These are phyloP conservation scores for Podaxis carcinomalis DNA, from an alignment of 768 basidiomycete species.

Conservation along the genomic window DNA sequence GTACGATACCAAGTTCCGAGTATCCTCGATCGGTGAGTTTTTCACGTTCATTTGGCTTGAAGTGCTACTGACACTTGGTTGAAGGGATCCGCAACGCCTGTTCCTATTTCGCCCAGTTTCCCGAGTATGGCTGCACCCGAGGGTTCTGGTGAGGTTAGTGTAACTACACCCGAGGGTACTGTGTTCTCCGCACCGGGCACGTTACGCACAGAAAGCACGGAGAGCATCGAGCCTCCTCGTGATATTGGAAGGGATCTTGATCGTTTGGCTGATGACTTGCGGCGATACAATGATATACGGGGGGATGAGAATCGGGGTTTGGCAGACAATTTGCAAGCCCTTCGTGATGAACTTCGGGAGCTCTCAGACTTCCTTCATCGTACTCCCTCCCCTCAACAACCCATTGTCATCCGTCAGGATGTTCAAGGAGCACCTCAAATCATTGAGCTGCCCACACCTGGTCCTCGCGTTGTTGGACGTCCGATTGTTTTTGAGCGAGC, in stretches of 20 bases:
- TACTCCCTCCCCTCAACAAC: constrained; percentile 27
- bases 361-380: constrained; percentile 55
- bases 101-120: constrained; percentile 20
- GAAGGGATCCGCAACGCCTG: constrained; percentile 16
- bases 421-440: background rate
- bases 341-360: constrained; percentile 65
- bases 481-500: constrained; percentile 1
- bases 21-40: constrained; percentile 31
- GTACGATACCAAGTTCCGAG: constrained; percentile 29
- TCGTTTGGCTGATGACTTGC: constrained; percentile 52
- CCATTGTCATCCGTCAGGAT: constrained; percentile 14
- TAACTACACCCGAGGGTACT: constrained; percentile 35
- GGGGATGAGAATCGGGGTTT: constrained; percentile 64
- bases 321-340: constrained; percentile 60
- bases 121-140: constrained; percentile 23
- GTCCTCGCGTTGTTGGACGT: background rate
- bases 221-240: constrained; percentile 35
- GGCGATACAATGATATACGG: constrained; percentile 48
- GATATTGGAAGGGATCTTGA: constrained; percentile 47
- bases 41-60: background rate
- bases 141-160: constrained; percentile 30
- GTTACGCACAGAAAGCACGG: constrained; percentile 30
- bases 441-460: background rate
- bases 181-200: constrained; percentile 19
- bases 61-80: constrained; percentile 6